phyloP scores from a whole-genome alignment of 2,329 filamentous ascomycete genomes.

The Fusarium duplospermum region DNA sequence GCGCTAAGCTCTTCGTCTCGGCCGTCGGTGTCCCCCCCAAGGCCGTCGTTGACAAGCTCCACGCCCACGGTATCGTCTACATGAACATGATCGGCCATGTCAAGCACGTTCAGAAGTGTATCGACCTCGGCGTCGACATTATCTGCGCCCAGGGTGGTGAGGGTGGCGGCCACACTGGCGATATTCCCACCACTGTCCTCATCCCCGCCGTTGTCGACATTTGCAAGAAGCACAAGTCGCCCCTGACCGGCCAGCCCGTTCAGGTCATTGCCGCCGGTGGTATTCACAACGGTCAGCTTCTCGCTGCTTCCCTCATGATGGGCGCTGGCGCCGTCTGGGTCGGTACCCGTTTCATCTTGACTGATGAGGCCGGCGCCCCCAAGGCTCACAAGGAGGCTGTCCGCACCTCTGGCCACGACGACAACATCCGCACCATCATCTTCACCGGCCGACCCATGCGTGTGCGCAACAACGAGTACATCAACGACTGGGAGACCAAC shows the following conservation, averaged over 20 bases:
- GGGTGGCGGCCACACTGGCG: conserved; percentile 95
- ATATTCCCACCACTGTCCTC: conserved; percentile 90
- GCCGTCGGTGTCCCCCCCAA: conserved; percentile 95
- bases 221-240: conserved; percentile 83
- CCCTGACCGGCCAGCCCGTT: conserved; percentile 86
- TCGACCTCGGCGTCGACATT: conserved; percentile 91
- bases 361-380: conserved; percentile 93
- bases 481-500: conserved; percentile 95
- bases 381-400: conserved; percentile 96
- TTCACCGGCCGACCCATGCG: conserved; percentile 97
- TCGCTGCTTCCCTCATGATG: conserved; percentile 92
- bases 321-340: conserved; percentile 95
- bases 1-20: conserved; percentile 93
- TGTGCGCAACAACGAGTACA: conserved; percentile 94
- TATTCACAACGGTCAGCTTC: conserved; percentile 90
- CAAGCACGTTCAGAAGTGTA: conserved; percentile 97
- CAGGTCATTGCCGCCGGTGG: conserved; percentile 95
- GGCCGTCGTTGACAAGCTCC: conserved; percentile 88
- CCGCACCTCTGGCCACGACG: conserved; percentile 89
- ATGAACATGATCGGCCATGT: conserved; percentile 99
- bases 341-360: conserved; percentile 93
- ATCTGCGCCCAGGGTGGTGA: conserved; percentile 99
- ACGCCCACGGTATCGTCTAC: conserved; percentile 88
- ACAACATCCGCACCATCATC: conserved; percentile 97
- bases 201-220: conserved; percentile 92